Base-by-base conservation (phyloP, 305 asterid genomes). In the Solanum hybrid region DNA sequence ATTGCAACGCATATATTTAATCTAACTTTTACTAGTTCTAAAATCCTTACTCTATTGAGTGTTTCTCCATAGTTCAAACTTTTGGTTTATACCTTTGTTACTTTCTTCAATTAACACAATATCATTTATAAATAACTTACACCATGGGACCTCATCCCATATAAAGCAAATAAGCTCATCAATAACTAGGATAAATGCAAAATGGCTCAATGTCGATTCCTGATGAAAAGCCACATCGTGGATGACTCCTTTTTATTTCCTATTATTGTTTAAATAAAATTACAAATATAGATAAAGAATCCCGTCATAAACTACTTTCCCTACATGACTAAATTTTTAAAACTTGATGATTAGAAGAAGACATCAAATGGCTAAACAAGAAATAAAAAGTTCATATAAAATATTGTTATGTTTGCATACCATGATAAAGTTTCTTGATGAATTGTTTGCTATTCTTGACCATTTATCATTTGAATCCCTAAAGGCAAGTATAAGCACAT, bases 391-490 rank as follows among this genome's bases (percentile, higher is more conserved):
- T 10, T 56, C 31, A 51, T 45, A 82, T 15, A 17, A 71, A 82
- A 82, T 82, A 82, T 8, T 82, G 32, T 40, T 42, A 45, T 32
- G 75, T 87, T 91, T 85, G 87, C 95, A 72, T 93, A 94, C 97
- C 92, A 75, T 91, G 72, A 76, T 90, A 76, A 89, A 87, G 88
- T 91, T 91, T 45, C 93, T 91, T 87, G 95, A 93, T 77, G 94
- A 91, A 73, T 76, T 76, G 89, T 89, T 88, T 89, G 90, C 86
- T 85, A 85, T 91, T 90, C 15, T 89, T 89, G 91, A 80, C 71
- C 93, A 93, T 90, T 73, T 78, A 91, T 88, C 92, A 86, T 60
- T 89, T 89, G 95, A 91, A 81, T 87, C 89, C 92, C 95, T 93
- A 89, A 88, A 79, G 45, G 88, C 29, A 82, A 82, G 87, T 45